These are phyloP conservation scores for Poterioochromonas sp. DNA, from an alignment of 352 stramenopile genomes.

Conservation along the genomic window DNA sequence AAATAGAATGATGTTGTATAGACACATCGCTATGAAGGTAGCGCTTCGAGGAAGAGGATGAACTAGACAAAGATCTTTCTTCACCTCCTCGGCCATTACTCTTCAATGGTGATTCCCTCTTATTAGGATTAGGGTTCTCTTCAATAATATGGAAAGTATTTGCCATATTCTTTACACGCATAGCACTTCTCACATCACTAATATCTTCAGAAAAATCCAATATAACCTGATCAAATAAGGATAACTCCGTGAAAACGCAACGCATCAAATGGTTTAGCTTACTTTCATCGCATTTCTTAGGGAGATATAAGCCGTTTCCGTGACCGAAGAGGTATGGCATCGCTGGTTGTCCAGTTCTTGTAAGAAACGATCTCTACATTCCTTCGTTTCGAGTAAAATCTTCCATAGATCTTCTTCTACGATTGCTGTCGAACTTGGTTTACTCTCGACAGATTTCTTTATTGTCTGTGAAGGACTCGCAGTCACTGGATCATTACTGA, in stretches of 20 bases:
- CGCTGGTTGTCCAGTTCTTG: not conserved
- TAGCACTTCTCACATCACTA: not conserved
- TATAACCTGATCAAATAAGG: not conserved
- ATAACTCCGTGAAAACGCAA: not conserved
- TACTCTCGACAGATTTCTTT: no score
- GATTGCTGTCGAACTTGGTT: no score
- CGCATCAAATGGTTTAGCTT: not conserved
- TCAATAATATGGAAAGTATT: slow-evolving; percentile 28
- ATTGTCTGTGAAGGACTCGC: no score
- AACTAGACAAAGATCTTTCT: no score
- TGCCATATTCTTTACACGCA: slow-evolving; percentile 16
- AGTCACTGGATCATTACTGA: no score
- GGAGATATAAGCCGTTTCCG: not conserved
- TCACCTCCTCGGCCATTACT: not conserved
- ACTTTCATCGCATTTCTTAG: not conserved
- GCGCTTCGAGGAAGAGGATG: not conserved
- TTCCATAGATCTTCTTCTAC: no score
- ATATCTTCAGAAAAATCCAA: not conserved
- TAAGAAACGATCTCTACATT: not conserved
- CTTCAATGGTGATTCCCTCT: not conserved
- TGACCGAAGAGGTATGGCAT: not conserved
- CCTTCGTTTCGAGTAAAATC: not conserved
- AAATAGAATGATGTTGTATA: slow-evolving; percentile 4
- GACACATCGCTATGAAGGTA: not conserved
- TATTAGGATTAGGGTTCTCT: not conserved